Evolutionary conservation across 1,284 basidiomycete species (phyloP).

Genomic region (Fomitopsis palustris): DNA sequence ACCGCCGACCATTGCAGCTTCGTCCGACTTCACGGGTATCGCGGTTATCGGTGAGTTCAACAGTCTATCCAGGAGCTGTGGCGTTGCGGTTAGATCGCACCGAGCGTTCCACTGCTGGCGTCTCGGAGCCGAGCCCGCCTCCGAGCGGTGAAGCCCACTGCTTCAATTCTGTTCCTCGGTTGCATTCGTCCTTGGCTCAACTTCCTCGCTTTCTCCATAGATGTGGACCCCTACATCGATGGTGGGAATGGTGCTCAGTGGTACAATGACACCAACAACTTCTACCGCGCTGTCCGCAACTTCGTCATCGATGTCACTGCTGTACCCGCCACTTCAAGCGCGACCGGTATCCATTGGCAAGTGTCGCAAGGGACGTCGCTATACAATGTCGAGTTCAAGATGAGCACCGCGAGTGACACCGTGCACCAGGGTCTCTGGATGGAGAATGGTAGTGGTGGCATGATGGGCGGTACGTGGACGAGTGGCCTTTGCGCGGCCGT

Average conservation of each 20-base stretch:
- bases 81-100: background rate
- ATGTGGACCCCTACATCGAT: conserved; percentile 57
- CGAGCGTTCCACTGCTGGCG: background rate
- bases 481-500: background rate
- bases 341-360: conserved; percentile 74
- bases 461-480: conserved; percentile 50
- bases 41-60: conserved; percentile 59
- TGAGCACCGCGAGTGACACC: conserved; percentile 54
- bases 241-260: conserved; percentile 45
- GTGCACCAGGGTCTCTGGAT: conserved; percentile 64
- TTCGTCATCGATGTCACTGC: conserved; percentile 49
- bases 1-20: conserved; percentile 59
- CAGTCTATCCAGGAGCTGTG: background rate
- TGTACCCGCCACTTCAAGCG: conserved; percentile 45
- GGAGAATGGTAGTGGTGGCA: conserved; percentile 75
- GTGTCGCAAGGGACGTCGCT: conserved; percentile 76
- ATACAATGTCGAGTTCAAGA: conserved; percentile 54
- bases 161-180: background rate
- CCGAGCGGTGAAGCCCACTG: background rate
- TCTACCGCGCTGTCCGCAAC: conserved; percentile 62
- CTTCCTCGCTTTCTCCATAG: conserved; percentile 25
- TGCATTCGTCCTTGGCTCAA: no score
- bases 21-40: conserved; percentile 54
- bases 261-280: conserved; percentile 65
- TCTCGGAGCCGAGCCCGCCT: background rate